These are phyloP conservation scores for Diplodia corticola DNA, from an alignment of 2,329 filamentous ascomycete species.

Conservation along the genomic window DNA sequence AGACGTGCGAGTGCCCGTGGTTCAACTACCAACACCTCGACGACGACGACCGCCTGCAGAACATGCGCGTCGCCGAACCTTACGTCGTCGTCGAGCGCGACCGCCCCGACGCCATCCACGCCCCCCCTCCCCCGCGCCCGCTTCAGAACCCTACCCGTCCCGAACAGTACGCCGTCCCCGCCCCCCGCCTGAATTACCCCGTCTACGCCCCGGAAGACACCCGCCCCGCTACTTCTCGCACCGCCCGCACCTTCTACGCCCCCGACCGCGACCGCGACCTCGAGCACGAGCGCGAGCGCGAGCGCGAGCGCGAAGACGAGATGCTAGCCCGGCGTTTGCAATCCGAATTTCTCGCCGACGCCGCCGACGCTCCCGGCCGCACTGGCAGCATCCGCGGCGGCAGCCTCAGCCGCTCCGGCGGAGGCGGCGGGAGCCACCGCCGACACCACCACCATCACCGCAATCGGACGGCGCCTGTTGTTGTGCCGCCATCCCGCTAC, in stretches of 20 bases:
- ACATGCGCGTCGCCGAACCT: conserved; percentile 37
- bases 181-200: conserved; percentile 27
- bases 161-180: conserved; percentile 39
- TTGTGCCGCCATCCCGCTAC: not conserved
- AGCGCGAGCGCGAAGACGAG: conserved; percentile 48
- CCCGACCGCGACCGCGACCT: conserved; percentile 31
- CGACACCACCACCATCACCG: conserved; percentile 6
- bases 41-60: conserved; percentile 52
- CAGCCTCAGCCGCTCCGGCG: conserved; percentile 26
- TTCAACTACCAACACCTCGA: conserved; percentile 62
- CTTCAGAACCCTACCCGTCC: conserved; percentile 17
- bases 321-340: conserved; percentile 55
- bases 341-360: conserved; percentile 40
- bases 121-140: conserved; percentile 32
- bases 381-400: conserved; percentile 29
- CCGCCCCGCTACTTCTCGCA: conserved; percentile 28
- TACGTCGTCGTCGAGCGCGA: conserved; percentile 54
- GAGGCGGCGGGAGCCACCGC: conserved; percentile 29
- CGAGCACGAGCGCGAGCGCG: conserved; percentile 37
- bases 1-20: conserved; percentile 78
- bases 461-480: not conserved
- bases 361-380: conserved; percentile 22
- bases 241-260: conserved; percentile 31
- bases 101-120: conserved; percentile 32
- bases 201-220: conserved; percentile 35